Percentiles rank a stretch among this genome's conserved stretches.
Evolutionary conservation across 371 early-diverging fungal species (phyloP).

Genomic region (Conidiobolus coronatus): DNA sequence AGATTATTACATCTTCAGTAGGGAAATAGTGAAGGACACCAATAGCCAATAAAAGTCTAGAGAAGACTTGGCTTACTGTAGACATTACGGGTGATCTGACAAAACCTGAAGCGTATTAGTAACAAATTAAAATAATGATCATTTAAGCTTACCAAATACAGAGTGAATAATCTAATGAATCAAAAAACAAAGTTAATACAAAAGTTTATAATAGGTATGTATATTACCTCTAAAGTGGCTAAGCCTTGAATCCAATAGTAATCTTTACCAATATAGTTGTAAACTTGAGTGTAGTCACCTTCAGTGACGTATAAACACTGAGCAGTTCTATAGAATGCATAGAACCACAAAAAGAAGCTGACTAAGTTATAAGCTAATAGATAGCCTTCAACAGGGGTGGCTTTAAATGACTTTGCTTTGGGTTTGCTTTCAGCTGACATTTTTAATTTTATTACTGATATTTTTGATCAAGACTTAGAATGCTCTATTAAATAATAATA

Average conservation of each 20-base stretch:
- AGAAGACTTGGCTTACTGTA: slow-evolving; percentile 63
- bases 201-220: not conserved
- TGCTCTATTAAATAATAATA: no score
- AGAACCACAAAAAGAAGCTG: not conserved
- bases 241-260: slow-evolving; percentile 1
- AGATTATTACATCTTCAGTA: slow-evolving; percentile 5
- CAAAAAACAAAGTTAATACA: not conserved
- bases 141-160: slow-evolving; percentile 6
- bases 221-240: slow-evolving; percentile 1
- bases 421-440: no score
- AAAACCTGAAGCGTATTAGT: slow-evolving; percentile 19
- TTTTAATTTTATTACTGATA: no score
- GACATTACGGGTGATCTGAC: slow-evolving; percentile 62
- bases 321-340: not conserved
- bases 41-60: slow-evolving; percentile 70
- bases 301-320: not conserved
- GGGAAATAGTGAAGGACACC: slow-evolving; percentile 42
- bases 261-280: not conserved
- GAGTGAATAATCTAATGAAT: slow-evolving; percentile 11
- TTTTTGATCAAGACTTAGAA: no score
- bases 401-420: no score
- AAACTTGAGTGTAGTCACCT: not conserved
- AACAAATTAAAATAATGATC: not conserved
- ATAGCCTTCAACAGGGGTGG: not conserved
- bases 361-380: not conserved